A percentile compares a stretch with the other conserved stretches of the same genome.
phyloP scores from a whole-genome alignment of 2,329 filamentous ascomycete species.

The Boeremia exigua region DNA sequence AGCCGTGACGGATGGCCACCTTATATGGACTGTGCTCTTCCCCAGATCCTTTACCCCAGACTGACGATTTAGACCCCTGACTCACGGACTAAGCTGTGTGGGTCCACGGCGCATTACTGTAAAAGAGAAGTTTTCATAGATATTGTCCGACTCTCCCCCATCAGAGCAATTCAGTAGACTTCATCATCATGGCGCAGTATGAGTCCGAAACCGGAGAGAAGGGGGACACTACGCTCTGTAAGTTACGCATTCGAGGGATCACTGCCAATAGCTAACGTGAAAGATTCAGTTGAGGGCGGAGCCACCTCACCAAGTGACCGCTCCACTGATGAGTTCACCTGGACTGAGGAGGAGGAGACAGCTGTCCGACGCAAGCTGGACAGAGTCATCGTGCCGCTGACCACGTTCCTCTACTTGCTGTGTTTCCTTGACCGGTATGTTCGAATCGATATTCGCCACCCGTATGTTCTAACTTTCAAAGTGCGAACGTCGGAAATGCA shows the following conservation, averaged over 20 bases:
- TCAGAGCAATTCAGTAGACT: not conserved
- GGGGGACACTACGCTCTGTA: slow-evolving; percentile 10
- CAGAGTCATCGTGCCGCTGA: slow-evolving; percentile 58
- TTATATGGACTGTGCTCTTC: slow-evolving; percentile 40
- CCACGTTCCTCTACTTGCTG: slow-evolving; percentile 61
- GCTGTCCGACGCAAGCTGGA: slow-evolving; percentile 60
- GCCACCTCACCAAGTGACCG: slow-evolving; percentile 29
- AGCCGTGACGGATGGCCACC: slow-evolving; percentile 24
- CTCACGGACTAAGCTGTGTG: slow-evolving; percentile 21
- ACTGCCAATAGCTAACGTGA: not conserved
- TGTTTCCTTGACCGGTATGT: slow-evolving; percentile 56
- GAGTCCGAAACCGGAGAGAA: slow-evolving; percentile 4
- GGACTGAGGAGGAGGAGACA: slow-evolving; percentile 60
- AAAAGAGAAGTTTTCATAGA: slow-evolving; percentile 6
- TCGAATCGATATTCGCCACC: not conserved
- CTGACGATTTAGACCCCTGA: slow-evolving; percentile 13
- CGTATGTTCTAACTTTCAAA: slow-evolving; percentile 21
- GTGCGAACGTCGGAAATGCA: slow-evolving; percentile 60
- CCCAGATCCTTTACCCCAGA: slow-evolving; percentile 38
- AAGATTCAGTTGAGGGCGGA: slow-evolving; percentile 10
- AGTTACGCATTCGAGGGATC: not conserved
- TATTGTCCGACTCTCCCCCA: not conserved
- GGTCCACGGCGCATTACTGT: slow-evolving; percentile 18
- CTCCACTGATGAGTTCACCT: slow-evolving; percentile 49
- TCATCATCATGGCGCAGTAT: slow-evolving; percentile 1